Evolutionary conservation across 176 grass and related monocot genomes (phyloP), one percentile per base, ranked within the genome.

Genomic region (Panicum miliaceum): DNA sequence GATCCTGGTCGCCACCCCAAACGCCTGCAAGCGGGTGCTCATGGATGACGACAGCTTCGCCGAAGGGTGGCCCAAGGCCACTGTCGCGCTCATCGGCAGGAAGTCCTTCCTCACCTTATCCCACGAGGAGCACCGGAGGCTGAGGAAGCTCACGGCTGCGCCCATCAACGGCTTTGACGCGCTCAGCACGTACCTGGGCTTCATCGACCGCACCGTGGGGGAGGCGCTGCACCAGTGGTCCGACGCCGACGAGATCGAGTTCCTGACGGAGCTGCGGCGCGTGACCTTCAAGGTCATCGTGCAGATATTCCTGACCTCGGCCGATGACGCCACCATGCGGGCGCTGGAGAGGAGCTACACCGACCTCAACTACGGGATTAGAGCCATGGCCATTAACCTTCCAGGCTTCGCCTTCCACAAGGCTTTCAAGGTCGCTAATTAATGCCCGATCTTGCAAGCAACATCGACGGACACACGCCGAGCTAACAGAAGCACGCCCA

Each of bases 81-180:
- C 94, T 0, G 11, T 88, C 0, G 73, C 77, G 72, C 94, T 97
- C 38, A 80, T 97, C 64, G 94, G 94, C 7, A 81, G 70, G 56
- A 95, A 90, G 53, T 98, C 96, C 0, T 98, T 98, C 78, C 19
- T 98, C 26, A 79, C 11, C 74, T 87, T 91, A 32, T 34, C 86
- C 12, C 34, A 70, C 23, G 91, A 95, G n/a, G 96, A 98, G 43
- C 96, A 98, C 80, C 90, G 89, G 48, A 27, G 87, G 11, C 85
- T 98, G 5, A 58, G 93, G 61, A 93, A 77, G 84, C 79, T 98
- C 45, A 98, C 96, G 0, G 63, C 89, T 15, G 76, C 82, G 9
- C 93, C 96, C 2, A 92, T 98, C 71, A 95, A 98, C 34, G 93
- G 96, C 52, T 89, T 89, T 32, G 96, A 98, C 16, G 92, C 96